These are phyloP conservation scores for Mucor velutinosus DNA, from an alignment of 371 early-diverging fungal genomes.

Conservation along the genomic window DNA sequence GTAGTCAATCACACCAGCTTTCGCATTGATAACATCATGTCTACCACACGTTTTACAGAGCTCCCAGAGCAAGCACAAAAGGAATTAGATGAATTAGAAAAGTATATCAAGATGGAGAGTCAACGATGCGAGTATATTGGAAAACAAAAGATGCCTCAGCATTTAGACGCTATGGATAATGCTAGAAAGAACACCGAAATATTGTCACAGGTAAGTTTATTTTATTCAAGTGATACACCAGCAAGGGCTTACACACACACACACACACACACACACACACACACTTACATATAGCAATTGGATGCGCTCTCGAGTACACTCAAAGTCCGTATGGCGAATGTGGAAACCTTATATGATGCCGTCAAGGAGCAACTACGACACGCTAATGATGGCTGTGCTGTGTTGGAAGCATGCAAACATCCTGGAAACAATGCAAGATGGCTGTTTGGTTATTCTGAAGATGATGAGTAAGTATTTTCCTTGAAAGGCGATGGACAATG, in stretches of 20 bases:
- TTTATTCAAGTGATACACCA: neutral
- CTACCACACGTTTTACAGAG: constrained; percentile 42
- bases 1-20: constrained; percentile 43
- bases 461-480: constrained; percentile 39
- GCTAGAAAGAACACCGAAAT: constrained; percentile 29
- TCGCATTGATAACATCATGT: constrained; percentile 45
- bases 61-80: constrained; percentile 48
- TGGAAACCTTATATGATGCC: constrained; percentile 33
- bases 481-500: neutral
- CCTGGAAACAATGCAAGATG: constrained; percentile 37
- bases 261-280: no score
- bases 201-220: constrained; percentile 33
- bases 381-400: constrained; percentile 39
- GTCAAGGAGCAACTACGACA: constrained; percentile 39
- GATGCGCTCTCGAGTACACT: constrained; percentile 38
- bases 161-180: constrained; percentile 28
- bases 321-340: constrained; percentile 27
- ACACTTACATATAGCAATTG: constrained; percentile 48
- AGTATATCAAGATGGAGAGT: constrained; percentile 38
- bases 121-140: constrained; percentile 44
- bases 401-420: constrained; percentile 44
- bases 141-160: constrained; percentile 36
- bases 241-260: neutral
- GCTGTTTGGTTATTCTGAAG: constrained; percentile 43
- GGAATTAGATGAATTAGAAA: constrained; percentile 44